Evolutionary conservation across 352 stramenopile genomes (phyloP), one percentile per base, ranked within the genome.

Genomic region (Pythium monospermum): DNA sequence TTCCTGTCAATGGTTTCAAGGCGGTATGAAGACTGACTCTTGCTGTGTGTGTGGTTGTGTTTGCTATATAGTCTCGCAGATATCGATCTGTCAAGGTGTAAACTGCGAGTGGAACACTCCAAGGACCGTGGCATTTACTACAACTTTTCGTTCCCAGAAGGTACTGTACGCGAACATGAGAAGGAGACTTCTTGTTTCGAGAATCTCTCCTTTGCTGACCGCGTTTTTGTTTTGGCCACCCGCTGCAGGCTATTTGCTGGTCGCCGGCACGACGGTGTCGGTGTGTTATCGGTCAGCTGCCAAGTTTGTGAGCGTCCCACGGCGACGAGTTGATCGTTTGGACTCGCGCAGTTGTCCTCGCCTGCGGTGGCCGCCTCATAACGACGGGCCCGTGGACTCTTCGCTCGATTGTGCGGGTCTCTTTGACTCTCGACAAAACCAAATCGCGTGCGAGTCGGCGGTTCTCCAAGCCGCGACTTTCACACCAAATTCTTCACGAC

Each of bases 41-140:
- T n/a, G n/a, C n/a, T n/a, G n/a, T n/a, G n/a, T n/a, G n/a, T n/a
- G n/a, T 33, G 26, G 11, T 32, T 7, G 7, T 33, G 41, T 6
- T 18, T 16, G 11, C 21, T 45, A 1, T 19, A 13, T 36, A 64
- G 57, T 2, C 28, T 55, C 18, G 21, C 35, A 0, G 57, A 64
- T 46, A 51, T 64, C 33, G 57, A 64, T 19, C 22, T 64, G 12
- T 64, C 57, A 1, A 42, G 40, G 1, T 64, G 57, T 22, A 59
- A 54, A 26, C 37, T 64, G 12, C 37, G 44, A 1, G 33, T 59
- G 12, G 57, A 64, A 26, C 50, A 59, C 39, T 32, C 57, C 11
- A 55, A 31, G 1, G 57, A 64, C 28, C 44, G 57, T n/a, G 57
- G 50, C n/a, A 64, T 59, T 25, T 60, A 60, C 26, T 59, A 64